Percentiles rank a stretch among this genome's conserved stretches.
These are phyloP conservation scores for Lactifluus subvellereus DNA, from an alignment of 768 basidiomycete species.

Conservation along the genomic window DNA sequence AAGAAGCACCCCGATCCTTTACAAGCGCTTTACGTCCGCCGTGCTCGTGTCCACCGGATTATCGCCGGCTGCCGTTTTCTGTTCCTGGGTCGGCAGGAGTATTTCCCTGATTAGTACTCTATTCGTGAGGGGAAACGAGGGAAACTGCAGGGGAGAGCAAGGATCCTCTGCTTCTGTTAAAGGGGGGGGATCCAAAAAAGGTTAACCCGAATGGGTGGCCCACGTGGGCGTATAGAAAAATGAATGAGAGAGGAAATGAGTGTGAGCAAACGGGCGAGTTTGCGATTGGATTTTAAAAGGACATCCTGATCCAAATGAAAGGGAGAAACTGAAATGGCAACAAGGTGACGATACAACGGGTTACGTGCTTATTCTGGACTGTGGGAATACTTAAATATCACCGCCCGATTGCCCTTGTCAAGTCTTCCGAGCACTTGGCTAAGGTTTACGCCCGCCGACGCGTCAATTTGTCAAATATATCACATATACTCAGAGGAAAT, in stretches of 20 bases:
- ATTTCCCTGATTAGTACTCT: too few relatives aligned
- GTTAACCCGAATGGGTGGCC: neutral
- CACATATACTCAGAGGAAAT: neutral
- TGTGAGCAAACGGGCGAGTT: too few relatives aligned
- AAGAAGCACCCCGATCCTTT: neutral
- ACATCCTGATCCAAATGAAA: neutral
- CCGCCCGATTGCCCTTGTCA: neutral
- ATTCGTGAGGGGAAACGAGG: too few relatives aligned
- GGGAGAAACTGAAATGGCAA: neutral
- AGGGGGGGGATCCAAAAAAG: neutral
- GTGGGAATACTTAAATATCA: too few relatives aligned
- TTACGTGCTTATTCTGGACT: too few relatives aligned
- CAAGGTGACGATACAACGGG: neutral
- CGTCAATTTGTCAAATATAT: too few relatives aligned
- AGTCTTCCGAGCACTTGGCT: neutral
- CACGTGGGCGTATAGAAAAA: too few relatives aligned
- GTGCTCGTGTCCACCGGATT: neutral
- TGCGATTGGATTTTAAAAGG: neutral
- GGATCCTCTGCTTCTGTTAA: too few relatives aligned
- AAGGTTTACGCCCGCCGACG: neutral
- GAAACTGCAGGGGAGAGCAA: too few relatives aligned
- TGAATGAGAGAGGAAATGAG: too few relatives aligned
- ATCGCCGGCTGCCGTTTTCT: neutral
- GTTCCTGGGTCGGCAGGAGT: constrained; percentile 27
- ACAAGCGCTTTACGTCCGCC: neutral